These are phyloP conservation scores for Grosmannia penicillata DNA, from an alignment of 2,329 filamentous ascomycete species.

Conservation along the genomic window DNA sequence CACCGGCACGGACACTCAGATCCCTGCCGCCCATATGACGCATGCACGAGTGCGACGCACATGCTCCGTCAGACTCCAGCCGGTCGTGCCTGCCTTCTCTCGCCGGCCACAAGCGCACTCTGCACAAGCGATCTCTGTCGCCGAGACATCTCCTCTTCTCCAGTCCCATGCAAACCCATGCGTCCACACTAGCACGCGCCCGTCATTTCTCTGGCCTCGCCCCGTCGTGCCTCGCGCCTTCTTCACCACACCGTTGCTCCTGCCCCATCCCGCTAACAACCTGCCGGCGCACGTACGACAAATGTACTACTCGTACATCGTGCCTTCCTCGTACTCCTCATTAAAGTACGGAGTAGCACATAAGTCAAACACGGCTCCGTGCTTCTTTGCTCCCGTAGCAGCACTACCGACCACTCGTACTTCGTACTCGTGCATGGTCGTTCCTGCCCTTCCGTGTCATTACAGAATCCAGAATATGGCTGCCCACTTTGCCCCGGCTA, in stretches of 20 bases:
- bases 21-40: constrained; percentile 9
- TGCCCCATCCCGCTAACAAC: constrained; percentile 2
- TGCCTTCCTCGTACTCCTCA: not conserved
- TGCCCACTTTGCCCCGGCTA: constrained; percentile 7
- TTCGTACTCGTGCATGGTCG: constrained; percentile 2
- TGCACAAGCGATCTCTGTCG: no score
- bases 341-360: not conserved
- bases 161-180: constrained; percentile 5
- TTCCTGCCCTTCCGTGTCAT: constrained; percentile 15
- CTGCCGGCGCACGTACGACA: not conserved
- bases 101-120: not conserved
- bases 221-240: not conserved
- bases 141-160: not conserved
- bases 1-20: no score
- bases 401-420: no score
- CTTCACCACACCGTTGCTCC: not conserved
- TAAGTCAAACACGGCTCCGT: constrained; percentile 16
- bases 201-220: constrained; percentile 3
- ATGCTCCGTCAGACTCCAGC: no score
- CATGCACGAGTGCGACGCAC: no score
- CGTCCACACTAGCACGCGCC: constrained; percentile 3
- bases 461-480: no score
- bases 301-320: no score
- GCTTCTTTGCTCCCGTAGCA: constrained; percentile 8
- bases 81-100: no score